Conservation (phyloP, 1,139 yeast species). For the Diutina sp. region DNA sequence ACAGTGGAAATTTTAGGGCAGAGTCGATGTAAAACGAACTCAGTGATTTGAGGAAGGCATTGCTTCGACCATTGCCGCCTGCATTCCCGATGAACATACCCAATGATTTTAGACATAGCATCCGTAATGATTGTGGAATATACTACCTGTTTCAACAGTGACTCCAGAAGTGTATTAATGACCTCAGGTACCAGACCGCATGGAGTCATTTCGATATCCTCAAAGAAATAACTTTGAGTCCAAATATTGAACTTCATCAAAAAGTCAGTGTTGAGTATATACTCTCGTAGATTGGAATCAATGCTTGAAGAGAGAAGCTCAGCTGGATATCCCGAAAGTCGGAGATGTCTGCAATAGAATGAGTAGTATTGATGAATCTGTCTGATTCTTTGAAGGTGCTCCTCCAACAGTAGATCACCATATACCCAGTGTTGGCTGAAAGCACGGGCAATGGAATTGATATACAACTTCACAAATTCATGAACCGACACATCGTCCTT, state of each 20-base stretch:
- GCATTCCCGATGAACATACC: slow-evolving; percentile 22
- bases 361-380: background rate
- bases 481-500: slow-evolving; percentile 21
- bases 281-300: background rate
- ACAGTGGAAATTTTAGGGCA: slow-evolving; percentile 20
- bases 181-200: slow-evolving; percentile 4
- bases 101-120: slow-evolving; percentile 26
- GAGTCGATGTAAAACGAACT: slow-evolving; percentile 25
- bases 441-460: slow-evolving; percentile 16
- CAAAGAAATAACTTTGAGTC: background rate
- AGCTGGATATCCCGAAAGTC: background rate
- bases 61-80: slow-evolving; percentile 28
- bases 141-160: background rate
- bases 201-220: background rate
- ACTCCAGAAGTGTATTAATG: background rate
- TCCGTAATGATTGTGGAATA: slow-evolving; percentile 21
- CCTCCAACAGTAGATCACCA: background rate
- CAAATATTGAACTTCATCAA: background rate
- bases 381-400: background rate
- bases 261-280: background rate
- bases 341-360: background rate
- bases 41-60: slow-evolving; percentile 20
- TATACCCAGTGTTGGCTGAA: background rate
- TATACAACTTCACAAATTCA: slow-evolving; percentile 23
- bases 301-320: background rate